These are phyloP conservation scores for Marasmius sp. DNA, from an alignment of 1,284 basidiomycete species.

Conservation along the genomic window DNA sequence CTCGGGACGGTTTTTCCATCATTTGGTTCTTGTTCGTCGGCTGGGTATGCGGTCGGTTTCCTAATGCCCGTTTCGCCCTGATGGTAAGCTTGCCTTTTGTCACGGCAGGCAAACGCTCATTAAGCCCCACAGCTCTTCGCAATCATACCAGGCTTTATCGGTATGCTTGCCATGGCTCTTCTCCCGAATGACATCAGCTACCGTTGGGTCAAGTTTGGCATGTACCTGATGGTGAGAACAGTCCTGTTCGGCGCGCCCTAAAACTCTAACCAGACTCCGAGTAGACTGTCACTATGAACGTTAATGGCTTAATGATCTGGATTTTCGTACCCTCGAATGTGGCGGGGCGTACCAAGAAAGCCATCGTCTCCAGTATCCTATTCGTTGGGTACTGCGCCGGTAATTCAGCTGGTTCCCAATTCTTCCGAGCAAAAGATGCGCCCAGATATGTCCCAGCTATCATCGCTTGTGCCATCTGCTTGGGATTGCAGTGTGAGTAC, in stretches of 20 bases:
- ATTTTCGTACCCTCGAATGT: constrained; percentile 16
- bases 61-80: constrained; percentile 7
- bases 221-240: constrained; percentile 13
- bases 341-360: constrained; percentile 17
- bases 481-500: constrained; percentile 13
- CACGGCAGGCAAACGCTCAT: neutral
- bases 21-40: constrained; percentile 16
- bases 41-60: constrained; percentile 6
- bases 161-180: constrained; percentile 14
- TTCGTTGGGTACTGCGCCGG: constrained; percentile 16
- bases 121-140: constrained; percentile 4
- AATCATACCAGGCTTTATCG: constrained; percentile 13
- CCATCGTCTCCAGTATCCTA: constrained; percentile 14
- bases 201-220: constrained; percentile 17
- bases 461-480: constrained; percentile 13
- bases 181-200: constrained; percentile 5
- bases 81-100: constrained; percentile 8
- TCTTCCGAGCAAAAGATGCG: constrained; percentile 14
- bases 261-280: neutral
- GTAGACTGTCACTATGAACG: constrained; percentile 9
- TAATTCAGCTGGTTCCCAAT: constrained; percentile 16
- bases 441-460: constrained; percentile 16
- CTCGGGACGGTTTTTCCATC: constrained; percentile 11
- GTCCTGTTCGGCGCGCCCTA: neutral
- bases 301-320: constrained; percentile 15